phyloP scores from a whole-genome alignment of 768 basidiomycete genomes.

The Fibroporia radiculosa region DNA sequence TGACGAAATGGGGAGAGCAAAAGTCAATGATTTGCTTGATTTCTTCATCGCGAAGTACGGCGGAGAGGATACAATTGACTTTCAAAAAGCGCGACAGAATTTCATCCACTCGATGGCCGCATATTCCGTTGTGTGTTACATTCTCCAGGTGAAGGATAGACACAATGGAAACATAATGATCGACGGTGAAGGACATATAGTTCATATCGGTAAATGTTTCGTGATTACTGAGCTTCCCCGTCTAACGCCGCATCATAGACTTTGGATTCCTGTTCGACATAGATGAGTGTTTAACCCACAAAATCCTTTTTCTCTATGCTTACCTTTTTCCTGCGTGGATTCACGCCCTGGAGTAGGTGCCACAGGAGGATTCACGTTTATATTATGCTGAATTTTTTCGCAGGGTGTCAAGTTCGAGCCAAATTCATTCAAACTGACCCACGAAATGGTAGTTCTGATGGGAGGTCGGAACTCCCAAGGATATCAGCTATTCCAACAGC shows the following conservation, averaged over 20 bases:
- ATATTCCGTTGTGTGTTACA: conserved; percentile 96
- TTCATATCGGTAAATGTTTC: conserved; percentile 74
- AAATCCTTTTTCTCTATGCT: conserved; percentile 12
- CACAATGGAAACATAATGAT: conserved; percentile 99
- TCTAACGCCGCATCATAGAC: conserved; percentile 39
- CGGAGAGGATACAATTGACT: conserved; percentile 78
- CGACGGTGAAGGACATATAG: conserved; percentile 93
- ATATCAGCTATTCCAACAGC: conserved; percentile 87
- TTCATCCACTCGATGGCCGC: conserved; percentile 99
- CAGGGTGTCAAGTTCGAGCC: conserved; percentile 99
- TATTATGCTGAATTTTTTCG: neutral
- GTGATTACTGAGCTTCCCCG: neutral
- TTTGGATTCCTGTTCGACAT: conserved; percentile 98
- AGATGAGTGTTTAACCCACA: conserved; percentile 59
- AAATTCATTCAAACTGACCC: conserved; percentile 94
- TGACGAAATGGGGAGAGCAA: conserved; percentile 98
- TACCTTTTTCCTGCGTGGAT: no score
- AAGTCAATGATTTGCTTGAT: conserved; percentile 90
- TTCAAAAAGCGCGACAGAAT: conserved; percentile 88
- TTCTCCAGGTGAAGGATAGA: conserved; percentile 96
- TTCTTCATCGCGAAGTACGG: conserved; percentile 96
- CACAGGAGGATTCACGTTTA: neutral
- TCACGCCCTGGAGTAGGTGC: conserved; percentile 65
- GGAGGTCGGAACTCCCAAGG: conserved; percentile 92
- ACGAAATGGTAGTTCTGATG: conserved; percentile 98